phyloP scores from a whole-genome alignment of 83 land plant genomes.

The Picea abies region DNA sequence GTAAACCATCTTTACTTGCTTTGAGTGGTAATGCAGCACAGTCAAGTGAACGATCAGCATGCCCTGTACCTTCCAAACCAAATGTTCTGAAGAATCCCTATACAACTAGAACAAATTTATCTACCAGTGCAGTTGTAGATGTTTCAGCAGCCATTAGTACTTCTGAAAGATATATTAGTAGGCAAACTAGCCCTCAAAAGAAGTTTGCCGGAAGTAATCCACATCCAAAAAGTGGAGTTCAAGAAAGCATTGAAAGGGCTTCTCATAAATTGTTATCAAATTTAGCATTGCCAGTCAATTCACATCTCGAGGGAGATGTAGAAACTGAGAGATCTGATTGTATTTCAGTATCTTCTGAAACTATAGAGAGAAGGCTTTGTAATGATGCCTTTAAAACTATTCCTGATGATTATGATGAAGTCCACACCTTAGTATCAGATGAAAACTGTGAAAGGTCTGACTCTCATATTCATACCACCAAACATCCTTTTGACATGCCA shows the following conservation, averaged over 20 bases:
- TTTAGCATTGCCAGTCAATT: neutral
- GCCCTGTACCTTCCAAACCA: neutral
- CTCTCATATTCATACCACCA: neutral
- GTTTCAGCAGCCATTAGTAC: neutral
- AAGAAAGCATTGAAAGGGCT: neutral
- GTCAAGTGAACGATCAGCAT: neutral
- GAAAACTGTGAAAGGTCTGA: neutral
- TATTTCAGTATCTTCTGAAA: neutral
- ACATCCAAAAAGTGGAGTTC: neutral
- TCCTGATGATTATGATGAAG: neutral
- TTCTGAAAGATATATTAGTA: neutral
- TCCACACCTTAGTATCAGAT: neutral
- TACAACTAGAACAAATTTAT: neutral
- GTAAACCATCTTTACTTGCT: neutral
- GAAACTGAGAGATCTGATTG: neutral
- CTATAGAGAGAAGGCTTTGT: neutral
- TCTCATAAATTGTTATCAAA: neutral
- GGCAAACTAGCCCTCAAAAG: neutral
- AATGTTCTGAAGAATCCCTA: slow-evolving; percentile 2
- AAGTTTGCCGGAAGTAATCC: neutral
- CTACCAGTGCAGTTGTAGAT: neutral
- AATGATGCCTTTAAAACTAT: neutral
- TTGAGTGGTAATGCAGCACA: neutral
- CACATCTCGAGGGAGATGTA: neutral
- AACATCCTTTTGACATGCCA: neutral